Base-by-base conservation (phyloP, 202 grass and related monocot genomes). In the Zizania palustris region DNA sequence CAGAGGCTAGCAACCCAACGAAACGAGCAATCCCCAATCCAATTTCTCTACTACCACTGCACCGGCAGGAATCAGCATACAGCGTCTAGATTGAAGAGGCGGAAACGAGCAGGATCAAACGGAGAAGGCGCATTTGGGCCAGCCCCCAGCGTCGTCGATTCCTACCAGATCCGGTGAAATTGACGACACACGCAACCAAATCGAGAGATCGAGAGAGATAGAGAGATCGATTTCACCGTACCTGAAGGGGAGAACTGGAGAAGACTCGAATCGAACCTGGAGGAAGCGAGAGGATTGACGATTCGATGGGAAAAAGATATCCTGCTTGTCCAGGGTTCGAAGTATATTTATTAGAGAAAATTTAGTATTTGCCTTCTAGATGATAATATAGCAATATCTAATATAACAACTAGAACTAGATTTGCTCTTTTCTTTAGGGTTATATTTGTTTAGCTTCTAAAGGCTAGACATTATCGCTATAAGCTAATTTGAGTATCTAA, bases 131-230 rank as follows among this genome's bases (percentile, higher is more conserved):
- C 10, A 55, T 3, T 9, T 9, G n/a, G n/a, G 1, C 37, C 16
- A 15, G 5, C 4, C 5, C 20, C 53, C 10, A 15, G 53, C 11
- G 42, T 65, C 8, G 10, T 5, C 0, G 55, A 21, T 71, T 71
- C n/a, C 77, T 37, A 58, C 55, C 34, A 80, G 66, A 80, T 80
- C 77, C 34, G 8, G 18, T 35, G 16, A 60, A 37, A 38, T 60
- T 40, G 53, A 69, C 0, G 53, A n/a, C 14, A n/a, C 65, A 3
- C 21, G 4, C 15, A 60, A 11, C 21, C 0, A 50, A 16, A 61
- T 50, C 66, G 22, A 11, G n/a, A 48, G 43, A 49, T n/a, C n/a
- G 45, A 21, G 59, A 70, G 21, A 21, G 16, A 54, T 18, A 46
- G 76, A 56, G 16, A n/a, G 54, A 80, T 80, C 77, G 56, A 33